Evolutionary conservation across 2,329 filamentous ascomycete species (phyloP).

Genomic region (Calonectria henricotiae): DNA sequence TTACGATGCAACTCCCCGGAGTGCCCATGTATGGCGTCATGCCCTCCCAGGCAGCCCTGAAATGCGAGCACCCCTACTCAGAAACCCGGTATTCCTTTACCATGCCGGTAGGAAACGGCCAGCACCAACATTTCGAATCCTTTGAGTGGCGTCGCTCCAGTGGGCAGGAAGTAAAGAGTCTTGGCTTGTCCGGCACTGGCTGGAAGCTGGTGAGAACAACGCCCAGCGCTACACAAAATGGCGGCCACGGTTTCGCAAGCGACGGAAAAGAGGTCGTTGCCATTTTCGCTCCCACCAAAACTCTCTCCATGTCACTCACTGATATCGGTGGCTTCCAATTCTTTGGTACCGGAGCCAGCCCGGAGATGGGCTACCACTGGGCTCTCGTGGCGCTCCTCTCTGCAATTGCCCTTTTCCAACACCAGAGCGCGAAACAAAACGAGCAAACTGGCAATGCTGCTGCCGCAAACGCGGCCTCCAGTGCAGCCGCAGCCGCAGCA

Average conservation of each 20-base stretch:
- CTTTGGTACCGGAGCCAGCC: constrained; percentile 11
- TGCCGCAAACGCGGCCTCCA: neutral
- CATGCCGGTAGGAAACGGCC: constrained; percentile 35
- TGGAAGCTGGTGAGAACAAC: constrained; percentile 43
- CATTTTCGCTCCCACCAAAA: neutral
- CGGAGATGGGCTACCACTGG: constrained; percentile 32
- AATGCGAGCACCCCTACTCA: neutral
- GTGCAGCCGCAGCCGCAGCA: neutral
- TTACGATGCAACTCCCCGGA: constrained; percentile 39
- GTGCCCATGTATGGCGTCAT: constrained; percentile 32
- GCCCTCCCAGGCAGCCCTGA: constrained; percentile 29
- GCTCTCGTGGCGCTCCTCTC: constrained; percentile 24
- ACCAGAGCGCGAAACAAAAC: constrained; percentile 17
- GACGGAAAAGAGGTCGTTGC: constrained; percentile 25
- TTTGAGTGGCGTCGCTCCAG: constrained; percentile 44
- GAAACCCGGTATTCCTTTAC: constrained; percentile 36
- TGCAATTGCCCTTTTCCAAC: constrained; percentile 7
- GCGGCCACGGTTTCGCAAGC: neutral
- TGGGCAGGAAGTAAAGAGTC: constrained; percentile 40
- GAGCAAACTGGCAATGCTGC: constrained; percentile 15
- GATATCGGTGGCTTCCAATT: constrained; percentile 24
- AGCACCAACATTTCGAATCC: constrained; percentile 26
- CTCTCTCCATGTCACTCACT: neutral
- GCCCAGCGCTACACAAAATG: neutral
- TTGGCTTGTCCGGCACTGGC: constrained; percentile 39